These are phyloP conservation scores for Prunus salicina DNA, from an alignment of 306 rosid species.

Conservation along the genomic window DNA sequence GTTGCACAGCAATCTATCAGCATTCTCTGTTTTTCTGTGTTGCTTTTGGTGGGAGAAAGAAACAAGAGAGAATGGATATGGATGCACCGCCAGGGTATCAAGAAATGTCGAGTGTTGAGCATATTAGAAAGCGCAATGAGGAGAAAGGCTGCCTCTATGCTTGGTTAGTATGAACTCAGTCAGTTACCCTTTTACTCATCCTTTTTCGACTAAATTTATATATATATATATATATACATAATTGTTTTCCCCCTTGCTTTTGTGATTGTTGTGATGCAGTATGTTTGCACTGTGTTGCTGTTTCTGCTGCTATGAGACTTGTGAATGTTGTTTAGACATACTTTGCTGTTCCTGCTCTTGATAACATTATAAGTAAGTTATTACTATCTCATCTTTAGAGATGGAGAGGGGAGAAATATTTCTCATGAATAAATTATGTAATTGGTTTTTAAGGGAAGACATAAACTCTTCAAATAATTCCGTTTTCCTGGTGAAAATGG, in stretches of 20 bases:
- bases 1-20: neutral
- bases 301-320: conserved; percentile 35
- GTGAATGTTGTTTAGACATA: conserved; percentile 28
- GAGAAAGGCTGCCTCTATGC: conserved; percentile 32
- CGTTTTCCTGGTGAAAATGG: too few species aligned
- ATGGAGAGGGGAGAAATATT: neutral
- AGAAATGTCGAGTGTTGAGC: conserved; percentile 15
- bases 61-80: conserved; percentile 30
- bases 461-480: too few species aligned
- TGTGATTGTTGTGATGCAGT: conserved; percentile 8
- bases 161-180: conserved; percentile 12
- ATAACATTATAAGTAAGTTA: neutral
- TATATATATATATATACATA: too few species aligned
- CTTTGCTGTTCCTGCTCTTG: conserved; percentile 32
- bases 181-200: neutral
- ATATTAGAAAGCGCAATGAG: conserved; percentile 21
- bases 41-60: neutral
- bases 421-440: neutral
- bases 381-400: neutral
- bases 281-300: conserved; percentile 31
- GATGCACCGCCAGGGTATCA: conserved; percentile 16
- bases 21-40: neutral
- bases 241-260: neutral
- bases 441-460: neutral
- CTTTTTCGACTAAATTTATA: neutral